A percentile compares a stretch with the other conserved stretches of the same genome.
phyloP scores from a whole-genome alignment of 2,329 filamentous ascomycete species.

The Aspergillus fischeri region DNA sequence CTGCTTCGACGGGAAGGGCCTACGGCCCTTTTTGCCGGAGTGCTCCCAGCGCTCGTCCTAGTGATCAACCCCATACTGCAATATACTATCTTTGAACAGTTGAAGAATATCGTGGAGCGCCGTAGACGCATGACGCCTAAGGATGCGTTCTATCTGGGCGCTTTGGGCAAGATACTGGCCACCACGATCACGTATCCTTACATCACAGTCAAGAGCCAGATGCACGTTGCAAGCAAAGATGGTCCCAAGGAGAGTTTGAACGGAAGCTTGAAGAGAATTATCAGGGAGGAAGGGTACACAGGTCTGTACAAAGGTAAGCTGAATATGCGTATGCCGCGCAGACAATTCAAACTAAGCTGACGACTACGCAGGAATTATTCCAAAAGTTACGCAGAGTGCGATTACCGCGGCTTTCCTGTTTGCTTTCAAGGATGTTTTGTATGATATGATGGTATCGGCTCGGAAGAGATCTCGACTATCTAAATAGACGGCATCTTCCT shows the following conservation, averaged over 20 bases:
- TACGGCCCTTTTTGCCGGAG: conserved; percentile 80
- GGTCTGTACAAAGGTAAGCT: conserved; percentile 85
- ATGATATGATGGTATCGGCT: conserved; percentile 53
- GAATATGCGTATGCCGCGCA: not conserved
- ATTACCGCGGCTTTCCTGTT: conserved; percentile 95
- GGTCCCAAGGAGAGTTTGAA: conserved; percentile 77
- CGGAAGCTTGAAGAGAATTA: conserved; percentile 70
- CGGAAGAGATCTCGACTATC: conserved; percentile 28
- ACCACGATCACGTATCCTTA: conserved; percentile 96
- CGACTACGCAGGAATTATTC: conserved; percentile 68
- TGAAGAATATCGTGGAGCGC: conserved; percentile 87
- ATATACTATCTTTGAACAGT: conserved; percentile 97
- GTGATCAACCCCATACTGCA: conserved; percentile 98
- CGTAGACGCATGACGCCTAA: conserved; percentile 72
- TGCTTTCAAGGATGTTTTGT: conserved; percentile 95
- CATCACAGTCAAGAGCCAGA: conserved; percentile 96
- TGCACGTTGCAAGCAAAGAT: conserved; percentile 81
- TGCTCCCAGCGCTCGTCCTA: conserved; percentile 85
- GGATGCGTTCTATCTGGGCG: conserved; percentile 86
- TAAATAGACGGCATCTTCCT: conserved; percentile 21
- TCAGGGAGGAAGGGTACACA: conserved; percentile 83
- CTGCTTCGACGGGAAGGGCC: conserved; percentile 82
- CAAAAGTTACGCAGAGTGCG: conserved; percentile 95
- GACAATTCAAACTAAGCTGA: conserved; percentile 5
- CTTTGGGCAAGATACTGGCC: conserved; percentile 88